Conservation (phyloP, 208 protist genomes). For the Phytomonas sp. region DNA sequence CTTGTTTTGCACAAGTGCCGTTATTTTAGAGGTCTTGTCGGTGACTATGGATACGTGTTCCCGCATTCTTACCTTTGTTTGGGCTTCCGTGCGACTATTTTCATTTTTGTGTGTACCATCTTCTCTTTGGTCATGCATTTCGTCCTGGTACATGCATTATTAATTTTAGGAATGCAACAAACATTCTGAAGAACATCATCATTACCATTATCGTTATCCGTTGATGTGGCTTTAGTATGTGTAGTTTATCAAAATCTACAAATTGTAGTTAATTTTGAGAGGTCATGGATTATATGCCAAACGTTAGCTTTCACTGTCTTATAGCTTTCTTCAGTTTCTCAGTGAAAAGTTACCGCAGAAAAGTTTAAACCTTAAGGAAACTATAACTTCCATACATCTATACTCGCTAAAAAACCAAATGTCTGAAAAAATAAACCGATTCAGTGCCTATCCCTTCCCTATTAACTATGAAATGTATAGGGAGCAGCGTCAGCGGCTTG, state of each 20-base stretch:
- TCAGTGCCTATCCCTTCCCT: slow-evolving; percentile 52
- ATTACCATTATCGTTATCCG: not conserved
- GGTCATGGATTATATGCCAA: not conserved
- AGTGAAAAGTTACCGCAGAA: not conserved
- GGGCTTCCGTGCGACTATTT: too few species aligned
- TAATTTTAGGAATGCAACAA: not conserved
- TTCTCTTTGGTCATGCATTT: not conserved
- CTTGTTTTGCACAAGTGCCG: too few species aligned
- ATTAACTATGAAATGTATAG: slow-evolving; percentile 73
- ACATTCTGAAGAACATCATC: not conserved
- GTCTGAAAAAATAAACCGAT: slow-evolving; percentile 28
- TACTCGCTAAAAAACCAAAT: slow-evolving; percentile 15
- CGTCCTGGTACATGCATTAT: not conserved
- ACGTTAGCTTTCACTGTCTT: not conserved
- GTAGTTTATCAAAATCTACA: not conserved
- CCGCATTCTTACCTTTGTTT: too few species aligned
- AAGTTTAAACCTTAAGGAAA: not conserved
- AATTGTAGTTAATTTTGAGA: not conserved
- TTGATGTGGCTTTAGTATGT: not conserved
- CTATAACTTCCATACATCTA: not conserved
- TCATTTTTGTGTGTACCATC: too few species aligned
- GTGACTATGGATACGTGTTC: too few species aligned
- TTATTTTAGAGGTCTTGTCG: too few species aligned
- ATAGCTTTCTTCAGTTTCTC: not conserved
- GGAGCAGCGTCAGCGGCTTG: slow-evolving; percentile 79